Evolutionary conservation across 352 stramenopile genomes (phyloP), one percentile per base, ranked within the genome.

Genomic region (Phytophthora multivora): DNA sequence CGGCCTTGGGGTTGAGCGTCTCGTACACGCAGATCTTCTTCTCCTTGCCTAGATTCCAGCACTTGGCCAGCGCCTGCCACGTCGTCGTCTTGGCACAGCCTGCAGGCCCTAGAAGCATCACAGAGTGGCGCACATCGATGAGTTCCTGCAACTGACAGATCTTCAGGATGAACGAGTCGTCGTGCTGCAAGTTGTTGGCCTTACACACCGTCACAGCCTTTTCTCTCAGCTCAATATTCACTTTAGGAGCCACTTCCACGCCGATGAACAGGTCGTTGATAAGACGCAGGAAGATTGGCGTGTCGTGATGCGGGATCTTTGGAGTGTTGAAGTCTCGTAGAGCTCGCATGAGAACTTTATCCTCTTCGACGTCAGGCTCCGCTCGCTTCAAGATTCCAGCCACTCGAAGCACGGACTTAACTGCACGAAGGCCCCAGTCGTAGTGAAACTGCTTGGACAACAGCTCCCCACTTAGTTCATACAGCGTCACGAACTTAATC

Each of bases 401-500:
- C 0, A 95, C 86, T n/a, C 85, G 83, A 19, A 96, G 70, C 59
- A 96, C 88, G 0, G 86, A 93, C 48, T 96, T 96, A 45, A 96
- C 86, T n/a, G 88, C 88, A 25, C 88, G 82, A n/a, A 96, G 81
- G 47, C 86, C 88, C 88, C 88, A 96, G 61, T 96, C 88, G 59
- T 86, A 98, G 79, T 98, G 93, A 40, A 96, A 96, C 56, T 98
- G 93, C 59, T 94, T 95, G 30, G 85, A 96, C 5, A 96, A 63
- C 33, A 96, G 65, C 58, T 95, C 86, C 10, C 68, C 84, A 59
- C 86, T 95, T 30, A 96, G 74, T 18, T 93, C 83, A 41, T 96
- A 96, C 36, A 98, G 69, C 12, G 88, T 97, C 50, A 97, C 90
- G 41, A 97, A 97, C 75, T 97, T 97, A 74, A 97, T 97, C 8